Evolutionary conservation across 2,329 filamentous ascomycete species (phyloP), one percentile per base, ranked within the genome.

Genomic region (Raffaelea albimanens): DNA sequence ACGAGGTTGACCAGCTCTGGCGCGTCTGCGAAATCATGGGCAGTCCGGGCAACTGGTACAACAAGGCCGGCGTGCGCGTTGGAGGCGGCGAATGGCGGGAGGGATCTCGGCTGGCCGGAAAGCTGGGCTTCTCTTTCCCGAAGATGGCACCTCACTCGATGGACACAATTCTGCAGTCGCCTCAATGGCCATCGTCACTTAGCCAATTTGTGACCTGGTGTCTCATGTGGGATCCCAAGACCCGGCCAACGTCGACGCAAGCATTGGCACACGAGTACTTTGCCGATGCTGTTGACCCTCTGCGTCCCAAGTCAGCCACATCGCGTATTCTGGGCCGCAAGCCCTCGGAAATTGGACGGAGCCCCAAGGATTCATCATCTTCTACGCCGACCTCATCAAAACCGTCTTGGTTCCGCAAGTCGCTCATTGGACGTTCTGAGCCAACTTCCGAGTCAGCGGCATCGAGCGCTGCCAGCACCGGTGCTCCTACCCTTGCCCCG

Each of bases 11-110:
- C 58, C 93, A 98, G 65, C 93, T 98, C 2, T 98, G 93, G 93
- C 83, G 93, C 56, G 87, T 98, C 0, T 98, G 93, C 62, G 93
- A 98, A 64, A 95, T 98, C 50, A 98, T 98, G 93, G 93, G 93
- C 44, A 97, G 91, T 68, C 93, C 93, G 3, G 93, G 93, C 40
- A 91, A 91, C 68, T 98, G 93, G 93, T 93, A 95, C 63, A 95
- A 87, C 72, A 96, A 96, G 67, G 75, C 86, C 5, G 90, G 90
- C 21, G 73, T 75, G 22, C 85, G 83, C 55, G 87, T 98, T 23
- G 93, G 93, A 47, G 93, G 93, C 60, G 93, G 93, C 59, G 93
- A 98, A 57, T 98, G 93, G 93, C 88, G 89, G 59, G 93, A 98
- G 50, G 93, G 93, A 49, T 89, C 89, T 41, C 80, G 88, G 52